These are phyloP conservation scores for Ramaria sp. DNA, from an alignment of 768 basidiomycete species.

Conservation along the genomic window DNA sequence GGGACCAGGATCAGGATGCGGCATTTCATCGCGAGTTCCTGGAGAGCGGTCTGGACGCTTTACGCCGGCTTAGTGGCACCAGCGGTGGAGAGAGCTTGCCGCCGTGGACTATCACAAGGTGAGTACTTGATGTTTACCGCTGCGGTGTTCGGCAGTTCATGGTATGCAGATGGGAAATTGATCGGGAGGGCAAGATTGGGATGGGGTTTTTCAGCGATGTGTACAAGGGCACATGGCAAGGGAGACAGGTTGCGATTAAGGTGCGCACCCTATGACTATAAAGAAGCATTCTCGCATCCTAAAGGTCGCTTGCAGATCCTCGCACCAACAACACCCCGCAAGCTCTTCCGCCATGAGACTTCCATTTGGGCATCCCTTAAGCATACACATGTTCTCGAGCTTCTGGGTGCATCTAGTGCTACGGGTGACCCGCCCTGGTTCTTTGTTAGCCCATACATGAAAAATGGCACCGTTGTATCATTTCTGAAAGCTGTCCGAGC, in stretches of 20 bases:
- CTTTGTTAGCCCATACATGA: slow-evolving; percentile 65
- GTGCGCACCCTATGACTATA: slow-evolving; percentile 21
- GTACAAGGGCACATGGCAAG: slow-evolving; percentile 66
- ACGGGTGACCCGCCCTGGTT: slow-evolving; percentile 65
- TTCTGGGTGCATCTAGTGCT: slow-evolving; percentile 71
- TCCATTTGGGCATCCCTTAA: slow-evolving; percentile 59
- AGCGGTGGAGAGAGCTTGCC: slow-evolving; percentile 34
- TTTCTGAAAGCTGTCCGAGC: slow-evolving; percentile 34
- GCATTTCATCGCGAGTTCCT: slow-evolving; percentile 62
- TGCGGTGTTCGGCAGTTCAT: neutral
- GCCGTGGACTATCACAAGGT: slow-evolving; percentile 70
- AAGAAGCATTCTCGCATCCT: neutral
- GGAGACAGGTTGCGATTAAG: slow-evolving; percentile 59
- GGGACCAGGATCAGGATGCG: slow-evolving; percentile 18
- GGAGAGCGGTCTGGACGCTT: slow-evolving; percentile 61
- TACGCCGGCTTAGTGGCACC: slow-evolving; percentile 45
- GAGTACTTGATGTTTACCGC: slow-evolving; percentile 3
- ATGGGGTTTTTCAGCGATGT: slow-evolving; percentile 71
- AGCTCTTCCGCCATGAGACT: slow-evolving; percentile 60
- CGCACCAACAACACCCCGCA: slow-evolving; percentile 45
- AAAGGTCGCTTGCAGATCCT: slow-evolving; percentile 19
- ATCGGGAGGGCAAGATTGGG: slow-evolving; percentile 57
- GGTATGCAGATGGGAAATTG: slow-evolving; percentile 53
- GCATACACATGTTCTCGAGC: slow-evolving; percentile 61
- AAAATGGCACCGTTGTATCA: slow-evolving; percentile 51